Evolutionary conservation across 176 grass and related monocot genomes (phyloP).

Genomic region (Echinochloa phyllopogon): DNA sequence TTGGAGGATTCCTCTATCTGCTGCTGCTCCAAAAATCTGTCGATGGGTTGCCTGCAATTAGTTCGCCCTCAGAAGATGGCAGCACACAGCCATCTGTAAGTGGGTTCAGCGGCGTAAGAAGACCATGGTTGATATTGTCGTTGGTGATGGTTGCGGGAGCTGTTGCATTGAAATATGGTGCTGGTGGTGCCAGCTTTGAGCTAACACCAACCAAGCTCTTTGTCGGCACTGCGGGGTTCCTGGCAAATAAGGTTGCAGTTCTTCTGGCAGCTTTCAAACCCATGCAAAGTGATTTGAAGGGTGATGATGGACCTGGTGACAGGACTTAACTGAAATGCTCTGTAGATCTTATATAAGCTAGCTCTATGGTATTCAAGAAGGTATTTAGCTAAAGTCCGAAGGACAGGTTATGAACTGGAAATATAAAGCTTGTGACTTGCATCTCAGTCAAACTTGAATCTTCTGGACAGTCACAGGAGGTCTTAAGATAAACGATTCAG

Average conservation of each 20-base stretch:
- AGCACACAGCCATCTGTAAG: constrained; percentile 26
- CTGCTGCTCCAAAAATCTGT: constrained; percentile 81
- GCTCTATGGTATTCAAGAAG: constrained; percentile 7
- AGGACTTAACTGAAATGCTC: neutral
- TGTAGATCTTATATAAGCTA: neutral
- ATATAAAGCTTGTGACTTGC: neutral
- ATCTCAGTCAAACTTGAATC: neutral
- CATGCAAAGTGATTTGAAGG: constrained; percentile 61
- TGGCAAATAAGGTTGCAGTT: constrained; percentile 65
- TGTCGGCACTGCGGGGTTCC: constrained; percentile 68
- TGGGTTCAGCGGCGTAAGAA: constrained; percentile 51
- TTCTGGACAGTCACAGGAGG: neutral
- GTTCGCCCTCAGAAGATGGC: constrained; percentile 42
- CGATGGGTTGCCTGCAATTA: constrained; percentile 59
- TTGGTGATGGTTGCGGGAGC: constrained; percentile 54
- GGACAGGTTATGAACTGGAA: neutral
- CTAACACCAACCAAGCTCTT: constrained; percentile 67
- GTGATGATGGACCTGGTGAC: constrained; percentile 24
- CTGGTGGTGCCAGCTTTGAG: constrained; percentile 52
- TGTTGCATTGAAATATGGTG: constrained; percentile 60
- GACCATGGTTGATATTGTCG: constrained; percentile 75
- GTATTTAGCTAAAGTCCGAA: neutral
- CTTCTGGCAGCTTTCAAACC: constrained; percentile 87
- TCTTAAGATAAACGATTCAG: neutral
- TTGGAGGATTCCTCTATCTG: constrained; percentile 84